Evolutionary conservation across 1,284 basidiomycete species (phyloP).

Genomic region (Grifola frondosa): DNA sequence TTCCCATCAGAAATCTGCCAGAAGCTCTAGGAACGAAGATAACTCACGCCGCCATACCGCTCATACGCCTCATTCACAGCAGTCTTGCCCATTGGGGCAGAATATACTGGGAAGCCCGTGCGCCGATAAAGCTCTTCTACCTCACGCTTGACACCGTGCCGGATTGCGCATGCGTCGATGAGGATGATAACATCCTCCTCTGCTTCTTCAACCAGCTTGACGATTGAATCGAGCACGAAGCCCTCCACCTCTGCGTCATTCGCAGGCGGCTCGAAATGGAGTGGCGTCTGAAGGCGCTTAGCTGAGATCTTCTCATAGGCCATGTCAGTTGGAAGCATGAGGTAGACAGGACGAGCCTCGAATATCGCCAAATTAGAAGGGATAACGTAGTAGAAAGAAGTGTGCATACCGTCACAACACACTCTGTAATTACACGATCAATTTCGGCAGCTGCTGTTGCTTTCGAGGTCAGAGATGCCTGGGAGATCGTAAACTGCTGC

Average conservation of each 20-base stretch:
- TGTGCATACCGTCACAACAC: conserved; percentile 58
- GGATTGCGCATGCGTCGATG: conserved; percentile 85
- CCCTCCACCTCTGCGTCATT: conserved; percentile 64
- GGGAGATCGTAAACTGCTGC: conserved; percentile 73
- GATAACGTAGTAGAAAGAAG: not conserved
- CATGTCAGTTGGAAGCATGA: conserved; percentile 86
- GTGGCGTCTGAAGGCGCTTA: conserved; percentile 62
- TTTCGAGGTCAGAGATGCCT: conserved; percentile 58
- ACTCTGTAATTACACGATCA: conserved; percentile 77
- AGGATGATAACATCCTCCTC: conserved; percentile 73
- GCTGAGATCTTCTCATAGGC: conserved; percentile 70
- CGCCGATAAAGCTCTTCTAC: conserved; percentile 67
- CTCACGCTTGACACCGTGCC: conserved; percentile 75
- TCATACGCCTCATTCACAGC: conserved; percentile 77
- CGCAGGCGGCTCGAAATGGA: conserved; percentile 49
- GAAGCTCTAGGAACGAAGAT: conserved; percentile 5
- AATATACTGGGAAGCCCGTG: conserved; percentile 77
- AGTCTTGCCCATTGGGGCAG: conserved; percentile 89
- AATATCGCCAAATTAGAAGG: not conserved
- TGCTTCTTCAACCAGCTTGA: conserved; percentile 61
- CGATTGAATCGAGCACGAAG: conserved; percentile 76
- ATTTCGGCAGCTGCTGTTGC: conserved; percentile 67
- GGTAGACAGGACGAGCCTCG: conserved; percentile 84
- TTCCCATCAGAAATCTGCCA: conserved; percentile 5
- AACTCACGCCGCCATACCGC: conserved; percentile 84